Evolutionary conservation across 208 protist genomes (phyloP).

Genomic region (Lotmaria passim): DNA sequence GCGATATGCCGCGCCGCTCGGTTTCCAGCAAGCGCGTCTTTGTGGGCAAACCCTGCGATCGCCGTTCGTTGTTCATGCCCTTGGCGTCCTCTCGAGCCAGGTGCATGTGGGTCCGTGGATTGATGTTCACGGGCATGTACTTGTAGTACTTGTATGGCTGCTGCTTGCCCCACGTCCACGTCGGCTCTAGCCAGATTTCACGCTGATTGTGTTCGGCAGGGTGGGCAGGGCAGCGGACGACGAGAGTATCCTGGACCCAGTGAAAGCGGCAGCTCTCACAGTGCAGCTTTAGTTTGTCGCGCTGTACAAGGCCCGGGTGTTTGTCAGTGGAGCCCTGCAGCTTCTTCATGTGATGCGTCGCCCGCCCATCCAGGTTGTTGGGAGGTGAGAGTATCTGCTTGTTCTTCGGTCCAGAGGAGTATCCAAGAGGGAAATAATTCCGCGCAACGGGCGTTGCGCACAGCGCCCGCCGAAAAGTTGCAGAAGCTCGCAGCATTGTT

Average conservation of each 20-base stretch:
- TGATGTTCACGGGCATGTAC: slow-evolving; percentile 77
- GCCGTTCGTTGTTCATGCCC: slow-evolving; percentile 88
- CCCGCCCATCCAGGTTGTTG: slow-evolving; percentile 72
- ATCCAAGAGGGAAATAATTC: slow-evolving; percentile 83
- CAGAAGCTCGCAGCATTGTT: slow-evolving; percentile 21
- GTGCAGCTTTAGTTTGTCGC: slow-evolving; percentile 74
- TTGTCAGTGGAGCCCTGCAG: slow-evolving; percentile 63
- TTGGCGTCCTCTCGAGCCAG: slow-evolving; percentile 81
- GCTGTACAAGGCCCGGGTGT: slow-evolving; percentile 56
- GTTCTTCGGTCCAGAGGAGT: slow-evolving; percentile 71
- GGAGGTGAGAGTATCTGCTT: slow-evolving; percentile 53
- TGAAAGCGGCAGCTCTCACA: slow-evolving; percentile 80
- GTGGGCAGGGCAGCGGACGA: slow-evolving; percentile 75
- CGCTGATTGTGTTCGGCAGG: slow-evolving; percentile 77
- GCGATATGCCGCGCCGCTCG: slow-evolving; percentile 76
- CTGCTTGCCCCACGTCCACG: slow-evolving; percentile 89
- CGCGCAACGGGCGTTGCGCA: slow-evolving; percentile 28
- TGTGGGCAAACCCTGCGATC: slow-evolving; percentile 77
- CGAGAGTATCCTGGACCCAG: slow-evolving; percentile 84
- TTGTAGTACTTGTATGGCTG: slow-evolving; percentile 88
- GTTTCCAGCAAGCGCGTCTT: slow-evolving; percentile 62
- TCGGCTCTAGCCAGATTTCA: slow-evolving; percentile 86
- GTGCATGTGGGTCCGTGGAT: slow-evolving; percentile 75
- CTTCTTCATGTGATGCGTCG: slow-evolving; percentile 68
- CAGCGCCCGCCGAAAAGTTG: slow-evolving; percentile 8